A percentile compares a stretch with the other conserved stretches of the same genome.
These are phyloP conservation scores for Fusarium sp. DNA, from an alignment of 2,329 filamentous ascomycete genomes.

Conservation along the genomic window DNA sequence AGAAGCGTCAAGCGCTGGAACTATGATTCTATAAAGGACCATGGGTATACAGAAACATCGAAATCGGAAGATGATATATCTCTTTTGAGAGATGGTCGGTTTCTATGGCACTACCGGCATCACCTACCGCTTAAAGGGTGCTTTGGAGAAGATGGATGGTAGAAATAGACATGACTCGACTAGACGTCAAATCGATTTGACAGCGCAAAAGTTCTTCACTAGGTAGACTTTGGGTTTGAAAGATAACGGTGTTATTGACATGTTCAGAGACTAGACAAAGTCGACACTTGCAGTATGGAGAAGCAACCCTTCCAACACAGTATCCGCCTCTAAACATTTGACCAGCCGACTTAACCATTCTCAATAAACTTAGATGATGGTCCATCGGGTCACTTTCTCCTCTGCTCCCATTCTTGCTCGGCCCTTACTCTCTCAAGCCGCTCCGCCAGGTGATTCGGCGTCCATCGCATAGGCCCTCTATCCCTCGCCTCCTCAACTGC, in stretches of 20 bases:
- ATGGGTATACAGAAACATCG: slow-evolving; percentile 3
- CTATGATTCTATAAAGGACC: neutral
- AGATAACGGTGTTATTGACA: slow-evolving; percentile 1
- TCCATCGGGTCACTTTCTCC: neutral
- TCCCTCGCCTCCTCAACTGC: slow-evolving; percentile 40
- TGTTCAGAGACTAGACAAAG: slow-evolving; percentile 2
- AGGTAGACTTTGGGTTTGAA: slow-evolving; percentile 10
- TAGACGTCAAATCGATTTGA: slow-evolving; percentile 1
- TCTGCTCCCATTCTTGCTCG: slow-evolving; percentile 28
- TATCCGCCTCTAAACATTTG: neutral
- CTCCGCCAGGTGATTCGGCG: slow-evolving; percentile 36
- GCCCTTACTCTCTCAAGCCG: slow-evolving; percentile 39
- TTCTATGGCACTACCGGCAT: slow-evolving; percentile 4
- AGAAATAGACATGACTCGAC: slow-evolving; percentile 23
- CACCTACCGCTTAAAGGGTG: neutral
- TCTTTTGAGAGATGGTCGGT: slow-evolving; percentile 2
- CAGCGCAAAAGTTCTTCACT: slow-evolving; percentile 11
- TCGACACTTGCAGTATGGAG: neutral
- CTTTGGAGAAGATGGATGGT: slow-evolving; percentile 14
- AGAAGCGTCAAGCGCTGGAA: slow-evolving; percentile 5
- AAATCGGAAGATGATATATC: neutral
- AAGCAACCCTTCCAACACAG: neutral
- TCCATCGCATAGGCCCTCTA: slow-evolving; percentile 41
- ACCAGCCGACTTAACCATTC: neutral
- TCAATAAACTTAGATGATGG: neutral